These are phyloP conservation scores for Rubus parviflorus DNA, from an alignment of 306 rosid species.

Conservation along the genomic window DNA sequence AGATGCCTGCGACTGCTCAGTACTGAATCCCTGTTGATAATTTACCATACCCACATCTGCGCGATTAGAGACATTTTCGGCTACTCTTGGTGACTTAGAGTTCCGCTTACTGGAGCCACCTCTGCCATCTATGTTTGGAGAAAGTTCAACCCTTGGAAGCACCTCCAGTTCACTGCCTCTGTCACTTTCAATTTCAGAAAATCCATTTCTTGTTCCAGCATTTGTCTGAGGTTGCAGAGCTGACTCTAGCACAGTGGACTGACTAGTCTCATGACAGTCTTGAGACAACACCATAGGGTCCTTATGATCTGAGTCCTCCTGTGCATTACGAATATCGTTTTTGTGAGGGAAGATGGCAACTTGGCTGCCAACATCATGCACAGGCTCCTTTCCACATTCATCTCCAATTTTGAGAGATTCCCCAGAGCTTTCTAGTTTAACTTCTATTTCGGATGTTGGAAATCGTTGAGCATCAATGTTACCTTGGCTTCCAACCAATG, in stretches of 20 bases:
- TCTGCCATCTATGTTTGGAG: not conserved
- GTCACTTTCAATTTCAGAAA: slow-evolving; percentile 4
- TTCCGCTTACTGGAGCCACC: not conserved
- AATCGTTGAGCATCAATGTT: slow-evolving; percentile 20
- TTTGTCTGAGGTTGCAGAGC: not conserved
- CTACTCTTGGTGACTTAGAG: not conserved
- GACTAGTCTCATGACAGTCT: slow-evolving; percentile 1
- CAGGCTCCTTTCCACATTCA: slow-evolving; percentile 24
- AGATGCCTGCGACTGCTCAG: not conserved
- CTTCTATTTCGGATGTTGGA: slow-evolving; percentile 15
- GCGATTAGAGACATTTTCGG: not conserved
- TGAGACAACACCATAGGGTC: not conserved
- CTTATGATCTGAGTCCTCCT: not conserved
- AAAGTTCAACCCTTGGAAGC: slow-evolving; percentile 9
- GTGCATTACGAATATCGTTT: slow-evolving; percentile 17
- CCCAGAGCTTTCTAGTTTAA: slow-evolving; percentile 12
- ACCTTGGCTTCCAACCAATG: slow-evolving; percentile 23
- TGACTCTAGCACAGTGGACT: not conserved
- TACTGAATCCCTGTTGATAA: slow-evolving; percentile 5
- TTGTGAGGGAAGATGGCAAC: slow-evolving; percentile 21
- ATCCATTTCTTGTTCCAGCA: not conserved
- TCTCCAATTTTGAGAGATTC: slow-evolving; percentile 16
- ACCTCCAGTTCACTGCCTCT: slow-evolving; percentile 9
- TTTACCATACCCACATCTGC: slow-evolving; percentile 3
- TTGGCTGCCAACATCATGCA: slow-evolving; percentile 19